phyloP scores from a whole-genome alignment of 192 early-diverging fungal species.

The Jimgerdemannia lactiflua region DNA sequence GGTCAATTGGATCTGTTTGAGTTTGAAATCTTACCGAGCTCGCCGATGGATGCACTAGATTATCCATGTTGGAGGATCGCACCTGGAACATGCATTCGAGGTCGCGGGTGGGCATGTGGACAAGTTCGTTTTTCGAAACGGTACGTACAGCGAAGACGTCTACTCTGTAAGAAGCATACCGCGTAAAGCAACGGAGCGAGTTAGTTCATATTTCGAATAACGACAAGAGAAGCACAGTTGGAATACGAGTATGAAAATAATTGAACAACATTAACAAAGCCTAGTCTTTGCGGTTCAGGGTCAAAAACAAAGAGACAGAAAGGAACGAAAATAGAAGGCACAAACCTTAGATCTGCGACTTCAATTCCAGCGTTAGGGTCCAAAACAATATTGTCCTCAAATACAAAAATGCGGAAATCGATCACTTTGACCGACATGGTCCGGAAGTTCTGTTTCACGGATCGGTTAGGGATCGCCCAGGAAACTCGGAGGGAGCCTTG shows the following conservation, averaged over 20 bases:
- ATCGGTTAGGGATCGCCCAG: background rate
- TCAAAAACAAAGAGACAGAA: background rate
- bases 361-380: background rate
- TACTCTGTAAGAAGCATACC: background rate
- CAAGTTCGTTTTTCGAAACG: background rate
- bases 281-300: too few relatives aligned
- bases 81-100: conserved; percentile 6
- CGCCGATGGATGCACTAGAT: background rate
- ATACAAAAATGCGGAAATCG: background rate
- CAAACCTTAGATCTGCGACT: background rate
- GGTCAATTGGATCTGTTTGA: background rate
- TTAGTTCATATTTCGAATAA: too few relatives aligned
- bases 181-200: too few relatives aligned
- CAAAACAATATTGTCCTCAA: background rate
- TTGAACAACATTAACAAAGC: background rate
- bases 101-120: background rate
- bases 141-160: background rate
- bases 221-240: too few relatives aligned
- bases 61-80: background rate
- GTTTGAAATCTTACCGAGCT: background rate
- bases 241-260: background rate
- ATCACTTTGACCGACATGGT: background rate
- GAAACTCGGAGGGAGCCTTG: background rate
- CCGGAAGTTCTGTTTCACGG: background rate
- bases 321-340: background rate